Base-by-base conservation (phyloP, 352 stramenopile species). In the Pythium aphanidermatum region DNA sequence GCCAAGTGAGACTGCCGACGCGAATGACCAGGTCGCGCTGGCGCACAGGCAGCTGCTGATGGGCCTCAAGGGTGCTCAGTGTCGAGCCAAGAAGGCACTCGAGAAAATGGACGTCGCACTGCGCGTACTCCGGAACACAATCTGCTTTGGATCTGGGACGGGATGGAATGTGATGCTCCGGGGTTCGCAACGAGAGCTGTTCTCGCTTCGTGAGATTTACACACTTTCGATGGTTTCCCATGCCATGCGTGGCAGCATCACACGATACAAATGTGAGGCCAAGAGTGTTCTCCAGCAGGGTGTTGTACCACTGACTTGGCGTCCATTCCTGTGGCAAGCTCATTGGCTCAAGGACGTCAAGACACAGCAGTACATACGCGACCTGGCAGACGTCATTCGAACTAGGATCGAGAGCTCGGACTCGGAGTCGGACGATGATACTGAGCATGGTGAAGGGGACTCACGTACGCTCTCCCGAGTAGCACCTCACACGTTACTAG, bases 21-120 rank as follows among this genome's bases (percentile, higher is more conserved):
- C 70, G 5, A 71, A 71, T 10, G 77, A 80, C 0, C 78, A 90
- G 39, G 66, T 90, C 28, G 50, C 44, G 4, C 48, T 85, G 10
- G 78, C 78, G 14, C 58, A 90, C 29, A 65, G 78, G 6, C 74
- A 87, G 46, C 65, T 90, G 11, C 58, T 70, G 11, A 86, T 90
- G 74, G 75, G 61, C 6, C 65, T 86, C 26, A 84, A 84, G 27
- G 65, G 74, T 37, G 68, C 74, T 3, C 73, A 90, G 49, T 72
- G 59, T 27, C 72, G 78, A 2, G 50, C 73, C 4, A 72, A 81
- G 16, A 67, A 68, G 10, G 67, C 67, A 12, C 41, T 77, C 14
- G 69, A 83, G 38, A 73, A 70, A 16, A 79, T 90, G 60, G 70
- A 86, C 32, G 51, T 64, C 14, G 74, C 68, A 14, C 60, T 87